Percentiles rank a stretch among this genome's conserved stretches.
These are phyloP conservation scores for Phytopythium litorale DNA, from an alignment of 352 stramenopile species.

Conservation along the genomic window DNA sequence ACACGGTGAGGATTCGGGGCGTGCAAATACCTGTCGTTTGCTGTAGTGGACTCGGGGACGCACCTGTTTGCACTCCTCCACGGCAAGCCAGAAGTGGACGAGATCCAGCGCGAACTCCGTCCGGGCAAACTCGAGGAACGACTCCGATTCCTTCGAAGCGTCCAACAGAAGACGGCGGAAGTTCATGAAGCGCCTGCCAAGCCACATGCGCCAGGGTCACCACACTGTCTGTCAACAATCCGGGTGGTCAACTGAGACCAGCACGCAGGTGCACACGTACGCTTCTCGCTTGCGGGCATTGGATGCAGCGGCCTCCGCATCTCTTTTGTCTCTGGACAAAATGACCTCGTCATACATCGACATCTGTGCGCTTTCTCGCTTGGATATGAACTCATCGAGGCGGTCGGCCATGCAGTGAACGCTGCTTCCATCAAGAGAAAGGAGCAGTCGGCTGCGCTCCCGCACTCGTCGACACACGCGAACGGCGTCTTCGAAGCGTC, in stretches of 20 bases:
- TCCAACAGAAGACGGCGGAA: conserved; percentile 41
- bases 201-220: background rate
- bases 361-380: conserved; percentile 33
- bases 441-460: conserved; percentile 7
- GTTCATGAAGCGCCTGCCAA: conserved; percentile 21
- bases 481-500: conserved; percentile 23
- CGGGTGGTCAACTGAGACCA: background rate
- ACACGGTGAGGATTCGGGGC: background rate
- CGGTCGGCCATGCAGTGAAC: conserved; percentile 17
- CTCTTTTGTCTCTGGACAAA: conserved; percentile 14
- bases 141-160: conserved; percentile 18
- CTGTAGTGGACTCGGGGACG: background rate
- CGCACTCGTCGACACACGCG: conserved; percentile 17
- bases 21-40: background rate
- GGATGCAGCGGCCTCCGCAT: conserved; percentile 15
- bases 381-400: conserved; percentile 34
- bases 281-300: conserved; percentile 24
- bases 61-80: conserved; percentile 56
- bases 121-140: conserved; percentile 40
- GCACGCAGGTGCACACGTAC: conserved; percentile 9
- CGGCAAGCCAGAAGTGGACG: conserved; percentile 52
- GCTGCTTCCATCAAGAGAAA: conserved; percentile 15
- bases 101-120: conserved; percentile 56
- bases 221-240: background rate
- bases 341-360: conserved; percentile 25